Conservation (phyloP, 257 asterid species). For the Solanum pinnatisectum region DNA sequence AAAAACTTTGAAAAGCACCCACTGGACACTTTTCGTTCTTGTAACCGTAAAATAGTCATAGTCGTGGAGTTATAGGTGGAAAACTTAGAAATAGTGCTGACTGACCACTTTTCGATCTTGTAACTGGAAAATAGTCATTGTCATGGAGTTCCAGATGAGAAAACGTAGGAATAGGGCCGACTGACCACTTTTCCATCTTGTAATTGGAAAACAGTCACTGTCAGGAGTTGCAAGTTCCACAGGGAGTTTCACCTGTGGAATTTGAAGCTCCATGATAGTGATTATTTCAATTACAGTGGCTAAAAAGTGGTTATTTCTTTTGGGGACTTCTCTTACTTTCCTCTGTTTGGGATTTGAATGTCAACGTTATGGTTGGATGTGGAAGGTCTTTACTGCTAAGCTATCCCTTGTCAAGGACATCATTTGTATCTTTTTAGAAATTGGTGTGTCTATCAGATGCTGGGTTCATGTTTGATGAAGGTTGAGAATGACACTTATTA, state of each 20-base stretch:
- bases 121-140: not conserved
- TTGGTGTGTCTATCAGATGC: not conserved
- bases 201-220: not conserved
- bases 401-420: not conserved
- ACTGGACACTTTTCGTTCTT: not conserved
- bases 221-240: not conserved
- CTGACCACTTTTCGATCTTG: not conserved
- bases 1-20: not conserved
- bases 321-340: not conserved
- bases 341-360: not conserved
- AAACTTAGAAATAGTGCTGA: not conserved
- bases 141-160: not conserved
- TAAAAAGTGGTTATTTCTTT: not conserved
- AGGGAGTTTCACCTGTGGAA: not conserved
- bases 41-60: not conserved
- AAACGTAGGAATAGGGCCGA: not conserved
- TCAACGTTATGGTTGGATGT: not conserved
- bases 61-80: not conserved
- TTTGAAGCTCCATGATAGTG: not conserved
- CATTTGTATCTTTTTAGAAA: not conserved
- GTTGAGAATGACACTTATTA: not conserved
- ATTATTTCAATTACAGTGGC: not conserved
- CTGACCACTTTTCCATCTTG: not conserved
- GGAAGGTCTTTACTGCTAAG: not conserved
- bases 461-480: not conserved